Conservation (phyloP, 1,284 basidiomycete genomes). For the Nidula niveotomentosa region DNA sequence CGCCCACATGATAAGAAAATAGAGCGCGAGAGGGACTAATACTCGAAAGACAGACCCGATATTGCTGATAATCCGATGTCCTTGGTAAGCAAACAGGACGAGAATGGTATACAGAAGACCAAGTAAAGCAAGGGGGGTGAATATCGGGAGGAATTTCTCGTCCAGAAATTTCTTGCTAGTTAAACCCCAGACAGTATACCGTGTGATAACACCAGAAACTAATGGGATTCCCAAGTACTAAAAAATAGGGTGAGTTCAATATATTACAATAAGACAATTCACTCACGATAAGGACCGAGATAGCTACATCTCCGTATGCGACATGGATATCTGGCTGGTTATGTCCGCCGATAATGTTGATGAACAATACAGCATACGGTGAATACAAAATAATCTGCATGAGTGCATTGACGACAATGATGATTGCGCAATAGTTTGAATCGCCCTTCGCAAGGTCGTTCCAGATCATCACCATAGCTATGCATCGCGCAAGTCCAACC, state of each 20-base stretch:
- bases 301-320: constrained; percentile 69
- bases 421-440: constrained; percentile 74
- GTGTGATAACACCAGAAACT: constrained; percentile 67
- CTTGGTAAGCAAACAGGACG: constrained; percentile 76
- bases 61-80: constrained; percentile 58
- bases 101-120: constrained; percentile 79
- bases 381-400: constrained; percentile 81
- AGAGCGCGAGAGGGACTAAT: constrained; percentile 78
- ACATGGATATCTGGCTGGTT: constrained; percentile 44
- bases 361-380: constrained; percentile 75
- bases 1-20: constrained; percentile 81
- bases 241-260: background rate
- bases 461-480: constrained; percentile 88
- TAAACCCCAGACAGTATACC: constrained; percentile 53
- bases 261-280: background rate
- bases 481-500: constrained; percentile 62
- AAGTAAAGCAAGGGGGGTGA: constrained; percentile 72
- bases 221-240: constrained; percentile 65
- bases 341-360: constrained; percentile 67
- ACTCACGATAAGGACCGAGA: constrained; percentile 73
- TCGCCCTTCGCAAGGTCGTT: constrained; percentile 78
- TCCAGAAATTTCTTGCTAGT: constrained; percentile 51
- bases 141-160: constrained; percentile 62
- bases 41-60: constrained; percentile 76
- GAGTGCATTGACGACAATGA: constrained; percentile 62